Percentiles rank a stretch among this genome's conserved stretches.
Evolutionary conservation across 2,329 filamentous ascomycete species (phyloP).

Genomic region (Botrytis aclada): DNA sequence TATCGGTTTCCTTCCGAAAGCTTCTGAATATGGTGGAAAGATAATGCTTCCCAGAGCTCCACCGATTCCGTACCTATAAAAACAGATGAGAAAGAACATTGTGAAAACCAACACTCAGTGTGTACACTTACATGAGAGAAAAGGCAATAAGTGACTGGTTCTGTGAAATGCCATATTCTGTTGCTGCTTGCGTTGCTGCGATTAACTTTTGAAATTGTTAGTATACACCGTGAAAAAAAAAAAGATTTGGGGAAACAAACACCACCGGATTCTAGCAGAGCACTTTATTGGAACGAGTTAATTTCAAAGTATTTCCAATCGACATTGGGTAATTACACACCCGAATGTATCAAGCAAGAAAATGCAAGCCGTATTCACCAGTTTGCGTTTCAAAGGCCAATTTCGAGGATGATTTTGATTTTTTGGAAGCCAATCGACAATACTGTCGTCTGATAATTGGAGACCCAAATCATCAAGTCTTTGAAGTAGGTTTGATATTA

Average conservation of each 20-base stretch:
- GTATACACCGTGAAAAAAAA: neutral
- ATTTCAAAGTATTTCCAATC: neutral
- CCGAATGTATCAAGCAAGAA: slow-evolving; percentile 15
- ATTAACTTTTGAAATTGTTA: slow-evolving; percentile 4
- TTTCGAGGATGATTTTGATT: slow-evolving; percentile 11
- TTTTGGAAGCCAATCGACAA: slow-evolving; percentile 5
- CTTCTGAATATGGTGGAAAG: slow-evolving; percentile 42
- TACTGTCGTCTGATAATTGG: neutral
- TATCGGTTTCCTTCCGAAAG: slow-evolving; percentile 39
- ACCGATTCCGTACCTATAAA: slow-evolving; percentile 28
- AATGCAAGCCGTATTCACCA: slow-evolving; percentile 3
- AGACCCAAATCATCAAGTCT: slow-evolving; percentile 5
- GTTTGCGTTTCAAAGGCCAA: slow-evolving; percentile 6
- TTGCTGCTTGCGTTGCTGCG: slow-evolving; percentile 1
- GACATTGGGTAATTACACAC: neutral
- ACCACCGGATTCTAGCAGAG: slow-evolving; percentile 12
- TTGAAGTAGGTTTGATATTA: neutral
- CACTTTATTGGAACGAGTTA: neutral
- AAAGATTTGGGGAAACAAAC: neutral
- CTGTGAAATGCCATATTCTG: slow-evolving; percentile 12
- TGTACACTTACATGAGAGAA: slow-evolving; percentile 10
- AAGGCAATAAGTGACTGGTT: slow-evolving; percentile 9
- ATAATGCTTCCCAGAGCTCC: slow-evolving; percentile 42
- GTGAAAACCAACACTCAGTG: neutral
- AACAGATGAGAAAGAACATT: neutral